Evolutionary conservation across 2,329 filamentous ascomycete genomes (phyloP).

Genomic region (Xylariaceae sp.): DNA sequence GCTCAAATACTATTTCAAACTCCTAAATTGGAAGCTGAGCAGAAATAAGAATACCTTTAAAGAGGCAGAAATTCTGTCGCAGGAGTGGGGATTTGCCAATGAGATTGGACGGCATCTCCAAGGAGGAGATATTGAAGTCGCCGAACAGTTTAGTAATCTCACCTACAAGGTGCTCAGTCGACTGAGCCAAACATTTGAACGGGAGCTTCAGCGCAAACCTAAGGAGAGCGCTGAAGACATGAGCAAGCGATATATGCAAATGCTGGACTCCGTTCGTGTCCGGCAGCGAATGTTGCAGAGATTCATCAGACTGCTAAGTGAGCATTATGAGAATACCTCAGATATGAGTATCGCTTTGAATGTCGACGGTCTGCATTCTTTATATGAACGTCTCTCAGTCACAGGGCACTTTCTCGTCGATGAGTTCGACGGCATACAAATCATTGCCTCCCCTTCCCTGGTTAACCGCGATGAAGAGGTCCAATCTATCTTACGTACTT

Average conservation of each 20-base stretch:
- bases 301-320: slow-evolving; percentile 83
- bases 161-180: slow-evolving; percentile 89
- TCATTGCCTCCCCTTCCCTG: slow-evolving; percentile 79
- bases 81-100: slow-evolving; percentile 97
- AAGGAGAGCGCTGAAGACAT: slow-evolving; percentile 82
- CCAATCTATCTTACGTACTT: slow-evolving; percentile 73
- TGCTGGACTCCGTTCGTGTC: slow-evolving; percentile 91
- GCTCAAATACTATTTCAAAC: slow-evolving; percentile 96
- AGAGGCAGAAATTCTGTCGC: slow-evolving; percentile 92
- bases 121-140: slow-evolving; percentile 90
- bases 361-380: slow-evolving; percentile 62
- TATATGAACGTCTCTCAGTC: slow-evolving; percentile 74
- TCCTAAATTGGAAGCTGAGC: slow-evolving; percentile 95
- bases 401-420: slow-evolving; percentile 86
- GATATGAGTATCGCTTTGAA: slow-evolving; percentile 81
- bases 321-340: slow-evolving; percentile 93
- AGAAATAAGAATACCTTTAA: slow-evolving; percentile 99
- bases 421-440: slow-evolving; percentile 69
- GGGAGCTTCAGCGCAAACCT: slow-evolving; percentile 76
- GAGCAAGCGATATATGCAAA: slow-evolving; percentile 95
- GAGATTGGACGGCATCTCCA: slow-evolving; percentile 87
- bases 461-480: slow-evolving; percentile 73
- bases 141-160: slow-evolving; percentile 91
- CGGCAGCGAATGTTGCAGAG: slow-evolving; percentile 94
- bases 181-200: slow-evolving; percentile 85